phyloP scores from a whole-genome alignment of 2,329 filamentous ascomycete genomes.

The Ophiostoma sp. region DNA sequence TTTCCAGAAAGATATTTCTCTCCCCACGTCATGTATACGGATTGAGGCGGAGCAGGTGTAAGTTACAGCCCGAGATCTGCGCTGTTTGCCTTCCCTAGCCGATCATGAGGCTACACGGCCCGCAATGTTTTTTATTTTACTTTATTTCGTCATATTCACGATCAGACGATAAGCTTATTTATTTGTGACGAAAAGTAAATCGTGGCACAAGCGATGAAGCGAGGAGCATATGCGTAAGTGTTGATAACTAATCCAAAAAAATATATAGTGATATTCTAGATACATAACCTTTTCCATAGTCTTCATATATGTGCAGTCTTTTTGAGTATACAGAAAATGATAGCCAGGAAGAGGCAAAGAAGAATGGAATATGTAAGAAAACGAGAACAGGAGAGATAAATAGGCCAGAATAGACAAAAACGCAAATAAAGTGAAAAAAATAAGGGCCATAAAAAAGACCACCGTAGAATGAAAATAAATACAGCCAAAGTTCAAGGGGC shows the following conservation, averaged over 20 bases:
- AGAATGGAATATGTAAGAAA: background rate
- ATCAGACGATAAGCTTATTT: background rate
- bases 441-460: background rate
- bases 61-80: background rate
- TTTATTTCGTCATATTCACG: background rate
- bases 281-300: background rate
- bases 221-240: background rate
- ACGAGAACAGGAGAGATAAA: background rate
- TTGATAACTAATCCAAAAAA: background rate
- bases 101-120: background rate
- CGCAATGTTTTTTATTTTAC: too few relatives aligned
- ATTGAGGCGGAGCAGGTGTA: background rate
- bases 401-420: background rate
- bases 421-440: background rate
- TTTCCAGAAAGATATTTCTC: background rate
- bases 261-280: background rate
- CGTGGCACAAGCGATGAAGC: background rate
- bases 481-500: background rate
- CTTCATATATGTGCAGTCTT: conserved; percentile 2
- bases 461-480: background rate
- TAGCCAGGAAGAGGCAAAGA: background rate
- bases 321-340: background rate
- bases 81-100: too few relatives aligned
- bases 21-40: background rate
- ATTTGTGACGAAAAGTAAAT: background rate